Evolutionary conservation across 73 alveolate species (phyloP).

Genomic region (Tetrahymena borealis): DNA sequence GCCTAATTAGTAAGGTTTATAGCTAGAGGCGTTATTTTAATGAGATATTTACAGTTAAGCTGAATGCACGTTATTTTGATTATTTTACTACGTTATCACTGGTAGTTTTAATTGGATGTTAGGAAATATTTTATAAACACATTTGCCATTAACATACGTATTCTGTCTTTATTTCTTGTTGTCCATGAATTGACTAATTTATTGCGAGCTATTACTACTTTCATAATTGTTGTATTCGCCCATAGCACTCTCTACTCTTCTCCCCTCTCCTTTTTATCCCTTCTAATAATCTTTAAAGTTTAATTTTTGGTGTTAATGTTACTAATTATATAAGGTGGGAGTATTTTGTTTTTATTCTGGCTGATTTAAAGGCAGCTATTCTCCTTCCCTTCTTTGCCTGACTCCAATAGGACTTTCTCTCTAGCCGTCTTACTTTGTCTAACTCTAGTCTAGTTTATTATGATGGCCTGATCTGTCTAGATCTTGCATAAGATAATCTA

Average conservation of each 20-base stretch:
- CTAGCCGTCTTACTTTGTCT: too few species aligned
- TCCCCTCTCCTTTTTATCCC: neutral
- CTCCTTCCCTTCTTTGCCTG: too few species aligned
- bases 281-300: neutral
- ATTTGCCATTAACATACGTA: neutral
- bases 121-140: neutral
- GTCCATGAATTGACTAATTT: neutral
- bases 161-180: neutral
- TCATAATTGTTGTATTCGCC: neutral
- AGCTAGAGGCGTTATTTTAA: neutral
- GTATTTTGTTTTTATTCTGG: too few species aligned
- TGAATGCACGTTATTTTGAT: neutral
- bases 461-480: too few species aligned
- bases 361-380: too few species aligned
- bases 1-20: neutral
- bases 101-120: neutral
- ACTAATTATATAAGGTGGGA: too few species aligned
- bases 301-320: neutral
- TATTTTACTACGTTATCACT: neutral
- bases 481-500: neutral
- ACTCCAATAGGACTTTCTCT: too few species aligned
- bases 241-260: neutral
- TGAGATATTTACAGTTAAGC: neutral
- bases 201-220: too few species aligned
- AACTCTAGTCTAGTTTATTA: too few species aligned